Conservation (phyloP, 2,329 filamentous ascomycete genomes). For the Ramularia collo-cygni region DNA sequence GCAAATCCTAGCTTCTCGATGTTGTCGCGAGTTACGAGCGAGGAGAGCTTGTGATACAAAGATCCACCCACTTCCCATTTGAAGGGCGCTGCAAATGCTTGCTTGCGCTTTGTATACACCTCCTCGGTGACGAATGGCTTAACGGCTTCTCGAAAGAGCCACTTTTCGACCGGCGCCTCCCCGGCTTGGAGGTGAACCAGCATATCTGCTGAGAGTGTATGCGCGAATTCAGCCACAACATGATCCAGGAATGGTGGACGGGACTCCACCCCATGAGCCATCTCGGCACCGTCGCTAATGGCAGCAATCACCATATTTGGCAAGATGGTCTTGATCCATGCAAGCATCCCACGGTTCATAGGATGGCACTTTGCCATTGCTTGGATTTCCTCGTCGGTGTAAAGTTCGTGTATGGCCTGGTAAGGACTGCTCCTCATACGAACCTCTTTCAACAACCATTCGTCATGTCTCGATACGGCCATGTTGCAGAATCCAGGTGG, state of each 20-base stretch:
- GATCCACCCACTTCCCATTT: constrained; percentile 15
- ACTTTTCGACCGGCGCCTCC: constrained; percentile 42
- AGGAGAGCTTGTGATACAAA: constrained; percentile 14
- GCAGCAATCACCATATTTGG: constrained; percentile 37
- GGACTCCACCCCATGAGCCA: constrained; percentile 38
- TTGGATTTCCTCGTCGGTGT: constrained; percentile 16
- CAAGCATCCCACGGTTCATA: constrained; percentile 24
- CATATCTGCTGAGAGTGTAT: constrained; percentile 31
- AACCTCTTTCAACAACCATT: no score
- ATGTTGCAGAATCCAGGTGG: no score
- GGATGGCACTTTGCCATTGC: constrained; percentile 37
- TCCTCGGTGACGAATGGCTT: constrained; percentile 23
- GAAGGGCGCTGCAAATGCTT: constrained; percentile 21
- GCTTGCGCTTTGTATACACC: constrained; percentile 21
- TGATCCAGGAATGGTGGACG: constrained; percentile 39
- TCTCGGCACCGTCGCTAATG: constrained; percentile 41
- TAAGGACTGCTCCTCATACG: no score
- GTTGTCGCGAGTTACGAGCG: constrained; percentile 20
- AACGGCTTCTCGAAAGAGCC: constrained; percentile 21
- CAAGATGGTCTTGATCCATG: constrained; percentile 32
- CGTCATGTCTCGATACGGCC: no score
- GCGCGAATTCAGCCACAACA: constrained; percentile 34
- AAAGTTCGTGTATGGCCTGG: no score
- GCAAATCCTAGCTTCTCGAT: constrained; percentile 26
- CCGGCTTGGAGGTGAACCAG: constrained; percentile 14